These are phyloP conservation scores for Suaeda aralocaspica DNA, from an alignment of 148 eudicot species.

Conservation along the genomic window DNA sequence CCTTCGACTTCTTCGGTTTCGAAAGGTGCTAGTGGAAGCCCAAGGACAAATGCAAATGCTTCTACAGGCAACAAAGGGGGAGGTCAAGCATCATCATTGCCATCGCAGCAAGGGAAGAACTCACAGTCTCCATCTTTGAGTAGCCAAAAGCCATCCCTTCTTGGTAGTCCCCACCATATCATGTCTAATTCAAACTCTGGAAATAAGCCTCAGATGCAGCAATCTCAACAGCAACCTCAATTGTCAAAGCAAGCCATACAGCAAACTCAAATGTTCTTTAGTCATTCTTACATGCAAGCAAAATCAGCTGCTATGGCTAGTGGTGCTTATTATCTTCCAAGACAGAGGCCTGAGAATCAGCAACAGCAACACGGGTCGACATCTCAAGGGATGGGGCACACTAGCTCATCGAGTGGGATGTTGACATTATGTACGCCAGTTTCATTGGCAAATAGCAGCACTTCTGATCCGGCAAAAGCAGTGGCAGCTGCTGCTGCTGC, in stretches of 20 bases:
- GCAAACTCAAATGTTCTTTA: slow-evolving; percentile 56
- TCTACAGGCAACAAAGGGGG: slow-evolving; percentile 48
- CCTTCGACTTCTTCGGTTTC: slow-evolving; percentile 76
- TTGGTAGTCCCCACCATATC: slow-evolving; percentile 70
- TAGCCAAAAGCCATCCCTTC: slow-evolving; percentile 63
- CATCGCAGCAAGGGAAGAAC: slow-evolving; percentile 58
- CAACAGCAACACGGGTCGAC: slow-evolving; percentile 40
- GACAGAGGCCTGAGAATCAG: slow-evolving; percentile 52
- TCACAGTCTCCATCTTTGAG: slow-evolving; percentile 33
- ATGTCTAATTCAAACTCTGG: slow-evolving; percentile 33
- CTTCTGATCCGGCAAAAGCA: slow-evolving; percentile 74
- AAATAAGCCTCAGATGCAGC: slow-evolving; percentile 47
- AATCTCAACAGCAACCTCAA: slow-evolving; percentile 43
- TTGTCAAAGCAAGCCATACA: slow-evolving; percentile 42
- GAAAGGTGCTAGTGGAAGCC: slow-evolving; percentile 81
- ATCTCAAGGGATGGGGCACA: slow-evolving; percentile 32
- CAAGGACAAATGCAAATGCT: slow-evolving; percentile 46
- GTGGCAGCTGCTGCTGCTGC: slow-evolving; percentile 46
- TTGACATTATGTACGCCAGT: slow-evolving; percentile 47
- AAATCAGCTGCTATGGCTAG: slow-evolving; percentile 30
- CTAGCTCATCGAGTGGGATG: slow-evolving; percentile 63
- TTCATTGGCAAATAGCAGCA: slow-evolving; percentile 32
- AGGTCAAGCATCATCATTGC: slow-evolving; percentile 51
- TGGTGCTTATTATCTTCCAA: slow-evolving; percentile 56
- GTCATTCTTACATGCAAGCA: slow-evolving; percentile 52